A percentile compares a stretch with the other conserved stretches of the same genome.
These are phyloP conservation scores for Auriscalpium orientale DNA, from an alignment of 768 basidiomycete genomes.

Conservation along the genomic window DNA sequence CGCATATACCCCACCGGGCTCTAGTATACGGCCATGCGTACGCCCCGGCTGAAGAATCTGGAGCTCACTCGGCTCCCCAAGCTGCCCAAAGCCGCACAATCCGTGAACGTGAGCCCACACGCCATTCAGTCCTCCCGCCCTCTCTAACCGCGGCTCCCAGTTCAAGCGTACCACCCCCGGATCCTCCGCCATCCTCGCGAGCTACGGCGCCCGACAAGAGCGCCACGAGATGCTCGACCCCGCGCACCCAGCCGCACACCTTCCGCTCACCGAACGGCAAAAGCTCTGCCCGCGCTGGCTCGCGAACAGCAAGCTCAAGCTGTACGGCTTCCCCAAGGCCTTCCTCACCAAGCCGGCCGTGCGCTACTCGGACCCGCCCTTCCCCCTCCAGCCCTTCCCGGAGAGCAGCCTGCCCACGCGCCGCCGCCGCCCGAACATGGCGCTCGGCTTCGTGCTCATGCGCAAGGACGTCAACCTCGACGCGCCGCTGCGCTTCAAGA, in stretches of 20 bases:
- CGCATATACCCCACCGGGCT: too few species aligned
- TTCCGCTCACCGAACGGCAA: neutral
- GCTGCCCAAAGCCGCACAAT: neutral
- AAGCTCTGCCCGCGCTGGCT: conserved; percentile 2
- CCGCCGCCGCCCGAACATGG: conserved; percentile 1
- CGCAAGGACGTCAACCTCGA: neutral
- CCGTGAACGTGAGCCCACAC: conserved; percentile 1
- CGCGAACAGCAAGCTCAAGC: neutral
- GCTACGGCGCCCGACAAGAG: neutral
- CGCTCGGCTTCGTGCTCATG: neutral
- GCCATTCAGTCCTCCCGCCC: neutral
- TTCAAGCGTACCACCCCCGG: conserved; percentile 7
- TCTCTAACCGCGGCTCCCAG: neutral
- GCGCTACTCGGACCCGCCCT: neutral
- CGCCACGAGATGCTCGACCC: neutral
- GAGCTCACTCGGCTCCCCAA: neutral
- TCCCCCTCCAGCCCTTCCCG: conserved; percentile 3
- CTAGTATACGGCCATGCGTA: too few species aligned
- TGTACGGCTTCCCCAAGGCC: conserved; percentile 9
- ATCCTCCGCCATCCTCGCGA: conserved; percentile 1
- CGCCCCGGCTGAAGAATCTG: conserved; percentile 7
- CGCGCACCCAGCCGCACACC: conserved; percentile 1
- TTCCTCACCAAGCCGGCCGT: neutral
- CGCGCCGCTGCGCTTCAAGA: neutral
- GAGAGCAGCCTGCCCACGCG: neutral